Base-by-base conservation (phyloP, 148 eudicot species). In the Chenopodium quinoa region DNA sequence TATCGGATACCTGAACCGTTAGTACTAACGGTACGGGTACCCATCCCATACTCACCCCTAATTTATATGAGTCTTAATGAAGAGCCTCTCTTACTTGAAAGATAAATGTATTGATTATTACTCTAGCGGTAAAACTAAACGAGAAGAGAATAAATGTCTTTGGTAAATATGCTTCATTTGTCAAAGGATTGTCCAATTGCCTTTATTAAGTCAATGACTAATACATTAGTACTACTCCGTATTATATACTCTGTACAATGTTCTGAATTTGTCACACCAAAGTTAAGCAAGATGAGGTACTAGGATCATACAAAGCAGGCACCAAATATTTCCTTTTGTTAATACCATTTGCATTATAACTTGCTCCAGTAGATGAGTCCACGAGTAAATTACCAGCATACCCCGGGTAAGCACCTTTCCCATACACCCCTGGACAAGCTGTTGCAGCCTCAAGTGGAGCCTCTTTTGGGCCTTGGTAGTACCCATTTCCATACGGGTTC, bases 391-490 rank as follows among this genome's bases (percentile, higher is more conserved):
- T 47, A 13, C 92, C 93, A 10, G 93, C 83, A n/a, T 85, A 89
- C 4, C 93, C 93, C 1, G 93, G 93, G 50, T 86, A 91, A 7
- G 91, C 89, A 1, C 92, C 92, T 67, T 84, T 87, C 1, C 83
- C 93, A 8, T 84, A 91, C 1, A 91, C 84, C 3, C 93, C 92
- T 0, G 89, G 83, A 58, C 93, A 91, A 20, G 90, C 91, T 11
- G 92, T 81, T 4, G 89, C 88, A 1, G 91, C 93, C 74, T 92
- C 93, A 23, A 92, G 79, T 12, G 93, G 91, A 9, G 90, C 91
- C 4, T 77, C 86, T 29, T 86, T 81, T 11, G 93, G 86, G 11
- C 95, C 93, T 77, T 90, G 93, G 75, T 70, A 92, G 56, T 80
- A 90, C 16, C 95, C 95, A 50, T 79, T 85, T 50, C 88, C 91